These are phyloP conservation scores for Tylopilus microsporus DNA, from an alignment of 1,284 basidiomycete species.

Conservation along the genomic window DNA sequence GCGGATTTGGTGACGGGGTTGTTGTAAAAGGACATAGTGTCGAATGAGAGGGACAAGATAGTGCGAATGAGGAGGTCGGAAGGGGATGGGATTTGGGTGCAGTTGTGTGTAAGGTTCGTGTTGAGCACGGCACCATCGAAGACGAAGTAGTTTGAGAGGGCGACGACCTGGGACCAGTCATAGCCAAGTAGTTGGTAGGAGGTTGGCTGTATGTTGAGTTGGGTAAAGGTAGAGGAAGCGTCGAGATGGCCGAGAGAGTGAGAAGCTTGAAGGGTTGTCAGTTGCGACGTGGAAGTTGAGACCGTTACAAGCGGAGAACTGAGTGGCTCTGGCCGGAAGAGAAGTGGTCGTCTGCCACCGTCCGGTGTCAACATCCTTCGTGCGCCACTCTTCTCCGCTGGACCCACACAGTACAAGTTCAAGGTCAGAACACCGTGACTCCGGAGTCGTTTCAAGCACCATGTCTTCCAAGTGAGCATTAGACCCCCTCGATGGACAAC, in stretches of 20 bases:
- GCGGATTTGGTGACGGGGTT: constrained; percentile 61
- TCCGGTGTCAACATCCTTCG: too few relatives aligned
- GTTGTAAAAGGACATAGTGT: constrained; percentile 78
- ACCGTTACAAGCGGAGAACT: constrained; percentile 62
- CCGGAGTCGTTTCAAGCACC: too few relatives aligned
- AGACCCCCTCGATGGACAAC: too few relatives aligned
- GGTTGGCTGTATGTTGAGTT: constrained; percentile 63
- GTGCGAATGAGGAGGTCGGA: constrained; percentile 78
- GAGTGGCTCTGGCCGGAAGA: constrained; percentile 19
- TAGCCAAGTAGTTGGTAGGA: constrained; percentile 67
- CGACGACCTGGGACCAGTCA: constrained; percentile 79
- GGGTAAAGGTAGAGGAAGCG: constrained; percentile 51
- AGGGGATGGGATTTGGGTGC: constrained; percentile 63
- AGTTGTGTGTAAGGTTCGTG: constrained; percentile 81
- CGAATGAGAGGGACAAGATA: constrained; percentile 49
- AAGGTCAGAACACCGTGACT: too few relatives aligned
- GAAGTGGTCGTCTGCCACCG: too few relatives aligned
- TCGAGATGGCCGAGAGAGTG: constrained; percentile 64
- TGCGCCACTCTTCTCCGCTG: too few relatives aligned
- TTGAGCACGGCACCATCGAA: constrained; percentile 94
- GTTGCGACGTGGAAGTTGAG: constrained; percentile 65
- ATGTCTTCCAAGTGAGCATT: too few relatives aligned
- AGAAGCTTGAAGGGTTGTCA: constrained; percentile 67
- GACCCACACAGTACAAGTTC: too few relatives aligned
- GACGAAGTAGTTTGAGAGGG: constrained; percentile 71